phyloP scores from a whole-genome alignment of 2,329 filamentous ascomycete species.

The Hymenoscyphus scutula region DNA sequence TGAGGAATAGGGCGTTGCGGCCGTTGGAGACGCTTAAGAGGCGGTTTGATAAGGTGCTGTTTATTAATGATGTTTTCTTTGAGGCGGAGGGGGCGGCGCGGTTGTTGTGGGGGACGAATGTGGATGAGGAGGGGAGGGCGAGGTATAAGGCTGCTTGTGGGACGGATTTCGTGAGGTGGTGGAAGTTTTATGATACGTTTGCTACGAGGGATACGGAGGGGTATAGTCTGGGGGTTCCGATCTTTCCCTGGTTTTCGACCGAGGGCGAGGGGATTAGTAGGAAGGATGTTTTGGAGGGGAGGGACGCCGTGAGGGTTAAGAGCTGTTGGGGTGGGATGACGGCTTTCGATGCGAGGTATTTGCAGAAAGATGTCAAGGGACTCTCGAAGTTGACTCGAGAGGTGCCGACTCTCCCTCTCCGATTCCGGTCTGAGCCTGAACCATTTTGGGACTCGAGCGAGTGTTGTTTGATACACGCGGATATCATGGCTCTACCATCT shows the following conservation, averaged over 20 bases:
- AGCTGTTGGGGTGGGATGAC: conserved; percentile 80
- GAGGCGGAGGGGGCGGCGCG: conserved; percentile 51
- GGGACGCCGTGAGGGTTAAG: conserved; percentile 64
- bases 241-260: conserved; percentile 65
- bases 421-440: conserved; percentile 57
- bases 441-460: conserved; percentile 63
- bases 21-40: conserved; percentile 53
- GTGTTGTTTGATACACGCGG: conserved; percentile 58
- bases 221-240: conserved; percentile 58
- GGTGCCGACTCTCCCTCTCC: conserved; percentile 22
- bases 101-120: conserved; percentile 62
- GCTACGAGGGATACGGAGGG: conserved; percentile 67
- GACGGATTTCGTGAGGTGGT: conserved; percentile 66
- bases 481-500: conserved; percentile 39
- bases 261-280: conserved; percentile 54
- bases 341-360: conserved; percentile 59
- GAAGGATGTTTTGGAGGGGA: conserved; percentile 59
- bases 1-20: conserved; percentile 66
- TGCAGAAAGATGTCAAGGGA: conserved; percentile 41
- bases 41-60: conserved; percentile 56
- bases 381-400: not conserved
- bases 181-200: conserved; percentile 72
- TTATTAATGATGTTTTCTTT: conserved; percentile 65
- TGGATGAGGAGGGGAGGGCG: conserved; percentile 46
- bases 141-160: conserved; percentile 69